Percentiles rank a stretch among this genome's conserved stretches.
These are phyloP conservation scores for Yamadazyma songkhlaensis DNA, from an alignment of 1,139 yeast species.

Conservation along the genomic window DNA sequence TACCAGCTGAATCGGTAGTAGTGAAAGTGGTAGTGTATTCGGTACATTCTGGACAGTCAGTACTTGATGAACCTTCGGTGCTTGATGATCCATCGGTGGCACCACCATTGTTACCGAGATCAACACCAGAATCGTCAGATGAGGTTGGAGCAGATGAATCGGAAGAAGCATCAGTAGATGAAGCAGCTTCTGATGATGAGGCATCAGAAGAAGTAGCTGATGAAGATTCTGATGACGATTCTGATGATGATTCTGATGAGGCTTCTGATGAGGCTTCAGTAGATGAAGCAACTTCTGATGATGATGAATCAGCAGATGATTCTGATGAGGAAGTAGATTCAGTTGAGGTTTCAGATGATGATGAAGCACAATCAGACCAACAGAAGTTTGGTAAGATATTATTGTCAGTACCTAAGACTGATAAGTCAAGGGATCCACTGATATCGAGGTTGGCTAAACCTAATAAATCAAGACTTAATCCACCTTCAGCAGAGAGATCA, in stretches of 20 bases:
- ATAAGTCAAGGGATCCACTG: conserved; percentile 7
- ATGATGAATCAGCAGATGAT: too few relatives aligned
- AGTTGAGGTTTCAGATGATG: conserved; percentile 11
- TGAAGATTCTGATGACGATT: conserved; percentile 9
- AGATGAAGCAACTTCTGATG: conserved; percentile 12
- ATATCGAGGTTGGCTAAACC: conserved; percentile 10
- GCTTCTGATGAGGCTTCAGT: conserved; percentile 11
- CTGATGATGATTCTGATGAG: conserved; percentile 11
- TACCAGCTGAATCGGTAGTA: conserved; percentile 17
- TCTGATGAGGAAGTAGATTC: too few relatives aligned
- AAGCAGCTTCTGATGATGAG: conserved; percentile 9
- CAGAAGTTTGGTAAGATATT: conserved; percentile 30
- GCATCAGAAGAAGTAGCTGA: too few relatives aligned
- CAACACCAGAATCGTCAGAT: conserved; percentile 9
- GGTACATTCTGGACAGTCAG: conserved; percentile 11
- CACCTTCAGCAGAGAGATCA: conserved; percentile 6
- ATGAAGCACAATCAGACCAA: conserved; percentile 19
- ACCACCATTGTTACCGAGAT: conserved; percentile 1
- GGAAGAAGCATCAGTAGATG: conserved; percentile 12
- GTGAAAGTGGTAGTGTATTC: conserved; percentile 18
- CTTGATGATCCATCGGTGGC: conserved; percentile 4
- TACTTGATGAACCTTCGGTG: conserved; percentile 7
- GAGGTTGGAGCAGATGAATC: conserved; percentile 10
- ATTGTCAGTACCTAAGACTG: conserved; percentile 12
- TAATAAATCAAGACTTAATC: conserved; percentile 7